Base-by-base conservation (phyloP, 106 monocot genomes). In the Dendrobium chrysotoxum region DNA sequence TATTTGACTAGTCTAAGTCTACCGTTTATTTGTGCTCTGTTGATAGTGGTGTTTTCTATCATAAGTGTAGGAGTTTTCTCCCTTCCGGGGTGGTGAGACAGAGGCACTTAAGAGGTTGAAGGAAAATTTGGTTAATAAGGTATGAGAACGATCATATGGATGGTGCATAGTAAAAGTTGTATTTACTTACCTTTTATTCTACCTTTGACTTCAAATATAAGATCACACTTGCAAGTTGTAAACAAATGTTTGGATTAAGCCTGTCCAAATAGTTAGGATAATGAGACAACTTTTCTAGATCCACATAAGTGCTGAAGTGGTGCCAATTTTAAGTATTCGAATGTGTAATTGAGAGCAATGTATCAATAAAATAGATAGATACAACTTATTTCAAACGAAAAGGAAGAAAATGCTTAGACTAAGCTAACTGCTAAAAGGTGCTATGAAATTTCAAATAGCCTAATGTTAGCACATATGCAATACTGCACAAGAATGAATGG, bases 21-120 rank as follows among this genome's bases (percentile, higher is more conserved):
- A 45, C 53, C 1, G 20, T 17, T 80, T 28, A 4, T 41, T 35
- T 47, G n/a, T 28, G 21, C 38, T 53, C 47, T 53, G 11, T 76
- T 57, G n/a, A 44, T 76, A 0, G 28, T 84, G 76, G 64, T n/a
- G 50, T 30, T 75, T 77, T 8, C 74, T 61, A 79, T 82, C 13
- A 50, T 79, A n/a, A 79, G 15, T 93, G 91, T 85, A 86, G 80
- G 87, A 86, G 20, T 83, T 88, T 82, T 93, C 93, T 75, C 93
- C 91, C 17, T 93, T 96, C 47, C 79, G 31, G 25, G 96, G 96
- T 7, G 96, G 96, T 53, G 96, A 96, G 81, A 83, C 96, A 40
- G 93, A 93, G 84, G 96, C 96, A 72, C 81, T 96, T 16, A 91
- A 77, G 79, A 93, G 91, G 78, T 81, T 96, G 82, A 86, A 87